phyloP scores from a whole-genome alignment of 176 grass and related monocot species.

The Phragmites australis region DNA sequence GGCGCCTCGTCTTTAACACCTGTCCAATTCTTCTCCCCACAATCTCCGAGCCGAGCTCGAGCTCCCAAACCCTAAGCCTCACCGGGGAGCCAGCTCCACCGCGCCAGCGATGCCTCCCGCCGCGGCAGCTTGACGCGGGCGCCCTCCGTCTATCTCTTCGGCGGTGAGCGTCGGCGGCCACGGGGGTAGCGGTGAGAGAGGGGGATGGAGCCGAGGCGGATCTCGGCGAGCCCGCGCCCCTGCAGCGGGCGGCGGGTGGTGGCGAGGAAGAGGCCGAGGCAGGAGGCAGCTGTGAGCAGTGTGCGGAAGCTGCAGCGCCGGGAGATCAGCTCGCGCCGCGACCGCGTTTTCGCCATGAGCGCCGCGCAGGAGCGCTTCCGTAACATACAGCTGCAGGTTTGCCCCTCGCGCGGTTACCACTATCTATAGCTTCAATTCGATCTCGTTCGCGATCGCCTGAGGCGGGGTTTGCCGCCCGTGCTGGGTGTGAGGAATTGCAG shows the following conservation, averaged over 20 bases:
- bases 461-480: not conserved
- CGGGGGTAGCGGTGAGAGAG: not conserved
- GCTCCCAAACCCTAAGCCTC: constrained; percentile 52
- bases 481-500: not conserved
- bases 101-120: not conserved
- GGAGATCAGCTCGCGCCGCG: constrained; percentile 78
- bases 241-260: constrained; percentile 74
- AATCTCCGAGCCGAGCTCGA: constrained; percentile 45
- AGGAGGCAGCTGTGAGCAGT: constrained; percentile 64
- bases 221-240: constrained; percentile 75
- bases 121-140: constrained; percentile 8
- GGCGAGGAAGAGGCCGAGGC: constrained; percentile 68
- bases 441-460: not conserved
- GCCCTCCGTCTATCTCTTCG: not conserved
- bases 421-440: not conserved
- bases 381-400: constrained; percentile 82
- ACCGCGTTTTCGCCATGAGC: constrained; percentile 77
- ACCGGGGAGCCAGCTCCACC: not conserved
- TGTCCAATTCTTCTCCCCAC: constrained; percentile 26
- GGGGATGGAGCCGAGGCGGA: constrained; percentile 74
- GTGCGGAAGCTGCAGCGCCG: constrained; percentile 78
- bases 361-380: constrained; percentile 83
- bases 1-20: constrained; percentile 44
- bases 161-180: not conserved
- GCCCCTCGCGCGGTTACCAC: not conserved